phyloP scores from a whole-genome alignment of 1,139 yeast species.

The Diutina catenulata region DNA sequence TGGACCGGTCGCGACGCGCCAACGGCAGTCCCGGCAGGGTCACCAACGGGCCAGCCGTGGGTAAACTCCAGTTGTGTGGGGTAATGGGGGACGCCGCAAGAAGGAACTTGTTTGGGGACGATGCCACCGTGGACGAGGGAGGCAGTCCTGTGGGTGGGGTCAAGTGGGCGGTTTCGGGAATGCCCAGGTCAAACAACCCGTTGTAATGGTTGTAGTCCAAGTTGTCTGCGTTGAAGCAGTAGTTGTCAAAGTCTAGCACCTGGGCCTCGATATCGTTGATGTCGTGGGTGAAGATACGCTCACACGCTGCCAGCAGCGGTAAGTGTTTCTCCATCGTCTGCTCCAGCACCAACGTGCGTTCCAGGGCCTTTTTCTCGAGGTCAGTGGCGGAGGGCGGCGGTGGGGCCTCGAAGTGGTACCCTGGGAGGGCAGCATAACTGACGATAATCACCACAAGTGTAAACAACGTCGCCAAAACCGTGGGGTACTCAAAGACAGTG shows the following conservation, averaged over 20 bases:
- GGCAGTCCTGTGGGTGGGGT: not conserved
- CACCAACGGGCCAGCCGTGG: not conserved
- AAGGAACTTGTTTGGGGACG: too few species aligned
- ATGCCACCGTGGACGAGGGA: too few species aligned
- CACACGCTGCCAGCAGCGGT: not conserved
- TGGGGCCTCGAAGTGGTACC: not conserved
- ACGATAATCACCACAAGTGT: not conserved
- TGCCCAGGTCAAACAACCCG: not conserved
- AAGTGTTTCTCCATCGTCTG: not conserved
- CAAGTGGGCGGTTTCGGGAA: not conserved
- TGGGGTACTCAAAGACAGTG: not conserved
- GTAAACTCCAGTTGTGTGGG: slow-evolving; percentile 5
- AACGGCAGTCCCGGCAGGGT: too few species aligned
- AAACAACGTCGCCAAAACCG: slow-evolving; percentile 1
- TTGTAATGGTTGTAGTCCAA: not conserved
- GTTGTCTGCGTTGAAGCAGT: not conserved
- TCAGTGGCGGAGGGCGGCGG: not conserved
- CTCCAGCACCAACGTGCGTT: not conserved
- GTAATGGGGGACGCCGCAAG: slow-evolving; percentile 2
- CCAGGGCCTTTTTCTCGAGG: not conserved
- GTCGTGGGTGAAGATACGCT: not conserved
- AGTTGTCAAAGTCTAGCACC: not conserved
- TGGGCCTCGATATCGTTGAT: not conserved
- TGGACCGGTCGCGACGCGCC: too few species aligned
- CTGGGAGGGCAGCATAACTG: not conserved